Evolutionary conservation across 2,329 filamentous ascomycete genomes (phyloP).

Genomic region (Amphichorda felina): DNA sequence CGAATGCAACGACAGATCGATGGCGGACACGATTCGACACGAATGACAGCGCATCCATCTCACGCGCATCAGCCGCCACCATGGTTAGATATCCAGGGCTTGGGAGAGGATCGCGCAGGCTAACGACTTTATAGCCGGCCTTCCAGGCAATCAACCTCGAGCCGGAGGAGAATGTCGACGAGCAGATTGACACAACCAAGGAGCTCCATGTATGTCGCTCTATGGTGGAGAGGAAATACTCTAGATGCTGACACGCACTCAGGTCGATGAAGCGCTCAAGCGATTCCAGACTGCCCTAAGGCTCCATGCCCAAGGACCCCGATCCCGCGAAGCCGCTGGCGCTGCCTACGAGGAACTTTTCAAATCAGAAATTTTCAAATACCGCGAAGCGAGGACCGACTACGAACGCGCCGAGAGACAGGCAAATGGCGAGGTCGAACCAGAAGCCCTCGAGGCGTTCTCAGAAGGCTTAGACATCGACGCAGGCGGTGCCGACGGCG

Average conservation of each 20-base stretch:
- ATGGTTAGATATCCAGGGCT: neutral
- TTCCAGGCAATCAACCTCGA: constrained; percentile 92
- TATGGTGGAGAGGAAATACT: too few species aligned
- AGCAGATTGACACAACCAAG: constrained; percentile 89
- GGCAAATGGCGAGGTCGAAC: constrained; percentile 30
- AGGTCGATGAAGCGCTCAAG: constrained; percentile 93
- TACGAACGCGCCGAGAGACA: constrained; percentile 59
- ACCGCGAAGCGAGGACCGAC: constrained; percentile 76
- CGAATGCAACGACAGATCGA: too few species aligned
- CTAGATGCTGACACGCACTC: neutral
- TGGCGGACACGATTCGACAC: neutral
- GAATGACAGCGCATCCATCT: neutral
- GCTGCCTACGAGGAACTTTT: constrained; percentile 79
- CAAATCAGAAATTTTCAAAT: constrained; percentile 85
- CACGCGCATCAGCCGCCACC: neutral
- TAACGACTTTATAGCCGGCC: constrained; percentile 32
- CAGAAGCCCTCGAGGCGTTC: constrained; percentile 30
- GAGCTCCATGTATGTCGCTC: constrained; percentile 62
- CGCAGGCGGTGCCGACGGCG: constrained; percentile 56
- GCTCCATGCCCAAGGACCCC: constrained; percentile 76
- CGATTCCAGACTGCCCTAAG: constrained; percentile 86
- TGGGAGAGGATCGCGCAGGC: neutral
- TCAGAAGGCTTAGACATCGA: constrained; percentile 40
- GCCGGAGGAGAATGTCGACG: constrained; percentile 78
- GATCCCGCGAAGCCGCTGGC: constrained; percentile 62